Base-by-base conservation (phyloP, 345 rosid genomes). In the Chamaenerion angustifolium region DNA sequence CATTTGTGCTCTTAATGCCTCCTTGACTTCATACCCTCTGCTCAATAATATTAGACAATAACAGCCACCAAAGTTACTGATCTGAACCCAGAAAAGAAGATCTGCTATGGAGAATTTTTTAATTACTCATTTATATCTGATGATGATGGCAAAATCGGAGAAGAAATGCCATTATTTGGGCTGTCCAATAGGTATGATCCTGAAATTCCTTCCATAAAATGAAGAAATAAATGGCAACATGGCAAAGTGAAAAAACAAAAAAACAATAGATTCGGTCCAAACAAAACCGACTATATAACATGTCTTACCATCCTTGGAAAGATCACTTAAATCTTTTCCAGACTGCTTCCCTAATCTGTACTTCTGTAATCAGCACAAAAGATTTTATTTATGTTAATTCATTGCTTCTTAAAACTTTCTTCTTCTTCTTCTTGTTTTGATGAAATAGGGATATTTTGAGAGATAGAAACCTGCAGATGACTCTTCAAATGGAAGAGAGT, bases 401-500 rank as follows among this genome's bases (percentile, higher is more conserved):
- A 9, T 54, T 31, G 9, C 46, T 47, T 18, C 17, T 49, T 16
- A 51, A 37, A 55, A n/a, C 11, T 31, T 17, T 45, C 10, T 56
- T 40, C 43, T 62, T 54, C 40, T 15, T 17, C 12, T 25, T 46
- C n/a, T n/a, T n/a, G n/a, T n/a, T n/a, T n/a, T n/a, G n/a, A n/a
- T n/a, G n/a, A n/a, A n/a, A n/a, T n/a, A n/a, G n/a, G n/a, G n/a
- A n/a, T n/a, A 18, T 25, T 37, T 21, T 48, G 41, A 48, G 25
- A 51, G 46, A 51, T 18, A 43, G n/a, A 46, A 55, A 86, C 96
- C 96, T 88, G 94, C 51, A 88, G 94, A 68, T 84, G 95, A 66
- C 92, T 81, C 77, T 88, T 88, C 56, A 88, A 67, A 62, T 88
- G 96, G 67, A 81, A 88, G 67, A 88, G 92, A 15, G 94, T 88